Conservation (phyloP, 2,329 filamentous ascomycete species). For the Plectosphaerella plurivora region DNA sequence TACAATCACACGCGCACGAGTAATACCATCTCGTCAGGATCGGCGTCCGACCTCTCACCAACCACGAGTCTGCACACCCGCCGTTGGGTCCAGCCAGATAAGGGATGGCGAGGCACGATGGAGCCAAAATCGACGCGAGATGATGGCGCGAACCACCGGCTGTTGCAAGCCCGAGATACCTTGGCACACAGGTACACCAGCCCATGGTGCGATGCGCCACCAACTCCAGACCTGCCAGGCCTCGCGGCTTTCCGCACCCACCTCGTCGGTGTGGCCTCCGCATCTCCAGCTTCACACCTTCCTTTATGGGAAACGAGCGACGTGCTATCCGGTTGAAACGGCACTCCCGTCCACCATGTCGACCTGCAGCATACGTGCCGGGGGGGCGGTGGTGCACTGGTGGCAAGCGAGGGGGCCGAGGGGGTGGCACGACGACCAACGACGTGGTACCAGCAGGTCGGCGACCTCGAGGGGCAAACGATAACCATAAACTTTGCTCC, state of each 20-base stretch:
- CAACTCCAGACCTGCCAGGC: neutral
- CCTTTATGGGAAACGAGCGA: neutral
- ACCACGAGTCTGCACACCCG: no score
- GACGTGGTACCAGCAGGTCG: neutral
- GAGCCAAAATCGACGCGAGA: neutral
- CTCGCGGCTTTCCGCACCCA: neutral
- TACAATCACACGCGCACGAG: neutral
- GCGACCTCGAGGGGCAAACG: neutral
- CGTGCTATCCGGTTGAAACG: neutral
- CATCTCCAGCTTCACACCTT: neutral
- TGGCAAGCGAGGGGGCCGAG: no score
- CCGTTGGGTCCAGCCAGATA: neutral
- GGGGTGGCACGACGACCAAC: neutral
- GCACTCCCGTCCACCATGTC: neutral
- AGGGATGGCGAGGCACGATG: neutral
- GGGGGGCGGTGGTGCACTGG: neutral
- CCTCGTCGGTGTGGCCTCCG: neutral
- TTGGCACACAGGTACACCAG: no score
- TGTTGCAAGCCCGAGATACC: neutral
- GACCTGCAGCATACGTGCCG: neutral
- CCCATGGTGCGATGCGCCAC: neutral
- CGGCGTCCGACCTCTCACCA: neutral
- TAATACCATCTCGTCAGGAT: neutral
- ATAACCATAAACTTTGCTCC: neutral
- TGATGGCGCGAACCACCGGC: neutral